phyloP scores from a whole-genome alignment of 169 alveolate genomes.

The Plasmodium malariae region DNA sequence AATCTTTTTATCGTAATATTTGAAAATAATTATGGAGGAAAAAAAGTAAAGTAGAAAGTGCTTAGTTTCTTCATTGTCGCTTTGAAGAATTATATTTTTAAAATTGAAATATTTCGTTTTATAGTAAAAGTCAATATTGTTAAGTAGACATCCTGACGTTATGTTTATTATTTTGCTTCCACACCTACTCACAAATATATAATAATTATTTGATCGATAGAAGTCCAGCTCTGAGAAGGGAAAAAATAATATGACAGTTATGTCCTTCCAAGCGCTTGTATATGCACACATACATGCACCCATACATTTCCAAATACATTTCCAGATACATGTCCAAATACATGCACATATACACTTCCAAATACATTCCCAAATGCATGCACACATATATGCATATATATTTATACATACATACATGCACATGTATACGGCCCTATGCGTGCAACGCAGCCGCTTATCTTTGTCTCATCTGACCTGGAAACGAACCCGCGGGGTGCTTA shows the following conservation, averaged over 20 bases:
- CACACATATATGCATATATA: neutral
- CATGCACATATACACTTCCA: too few relatives aligned
- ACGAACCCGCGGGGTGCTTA: neutral
- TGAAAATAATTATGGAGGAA: slow-evolving; percentile 64
- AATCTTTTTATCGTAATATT: slow-evolving; percentile 49
- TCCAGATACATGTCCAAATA: too few relatives aligned
- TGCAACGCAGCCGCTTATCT: neutral
- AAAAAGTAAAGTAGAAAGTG: slow-evolving; percentile 51
- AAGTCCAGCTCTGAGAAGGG: slow-evolving; percentile 27
- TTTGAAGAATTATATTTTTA: slow-evolving; percentile 27
- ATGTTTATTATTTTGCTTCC: slow-evolving; percentile 31
- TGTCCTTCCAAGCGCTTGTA: too few relatives aligned
- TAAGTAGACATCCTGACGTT: slow-evolving; percentile 41
- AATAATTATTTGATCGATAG: slow-evolving; percentile 23
- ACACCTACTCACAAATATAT: slow-evolving; percentile 54
- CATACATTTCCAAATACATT: too few relatives aligned
- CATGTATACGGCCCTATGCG: neutral
- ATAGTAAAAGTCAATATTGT: slow-evolving; percentile 67
- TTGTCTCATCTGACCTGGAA: neutral
- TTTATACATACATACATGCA: neutral
- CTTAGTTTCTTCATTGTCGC: slow-evolving; percentile 24
- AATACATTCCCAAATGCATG: too few relatives aligned
- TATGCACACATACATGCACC: too few relatives aligned
- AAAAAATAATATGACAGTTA: too few relatives aligned
- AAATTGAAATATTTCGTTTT: slow-evolving; percentile 28